Evolutionary conservation across 2,329 filamentous ascomycete genomes (phyloP).

Genomic region (Cladosporium cucumerinum): DNA sequence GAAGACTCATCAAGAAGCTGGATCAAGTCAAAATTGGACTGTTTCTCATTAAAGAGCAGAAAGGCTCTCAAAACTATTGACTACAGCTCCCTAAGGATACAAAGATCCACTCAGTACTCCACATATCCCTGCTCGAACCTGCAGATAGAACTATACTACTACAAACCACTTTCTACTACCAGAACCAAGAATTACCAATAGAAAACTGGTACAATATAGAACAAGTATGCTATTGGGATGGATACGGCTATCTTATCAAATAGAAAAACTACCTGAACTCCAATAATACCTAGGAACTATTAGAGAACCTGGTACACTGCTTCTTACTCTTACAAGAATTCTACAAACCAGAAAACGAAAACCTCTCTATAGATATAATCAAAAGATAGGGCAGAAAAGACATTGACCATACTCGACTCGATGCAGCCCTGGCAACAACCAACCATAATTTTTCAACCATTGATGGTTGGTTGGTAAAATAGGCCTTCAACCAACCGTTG

Average conservation of each 20-base stretch:
- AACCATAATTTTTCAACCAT: too few relatives aligned
- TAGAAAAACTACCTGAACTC: not conserved
- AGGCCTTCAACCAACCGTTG: too few relatives aligned
- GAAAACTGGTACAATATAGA: not conserved
- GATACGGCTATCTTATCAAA: not conserved
- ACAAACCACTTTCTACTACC: constrained; percentile 1
- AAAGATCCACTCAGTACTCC: constrained; percentile 12
- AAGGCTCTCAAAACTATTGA: constrained; percentile 10
- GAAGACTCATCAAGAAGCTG: constrained; percentile 19
- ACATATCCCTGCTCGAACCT: constrained; percentile 16
- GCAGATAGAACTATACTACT: not conserved
- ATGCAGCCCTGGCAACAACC: too few relatives aligned
- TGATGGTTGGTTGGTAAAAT: too few relatives aligned
- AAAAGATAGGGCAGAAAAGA: too few relatives aligned
- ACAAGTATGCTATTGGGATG: not conserved
- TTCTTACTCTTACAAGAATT: not conserved
- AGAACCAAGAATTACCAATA: not conserved
- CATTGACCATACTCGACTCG: too few relatives aligned
- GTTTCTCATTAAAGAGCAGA: constrained; percentile 18
- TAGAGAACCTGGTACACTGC: not conserved
- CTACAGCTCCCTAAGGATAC: constrained; percentile 5
- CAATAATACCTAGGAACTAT: not conserved
- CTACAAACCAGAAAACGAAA: not conserved
- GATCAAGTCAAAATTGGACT: constrained; percentile 20
- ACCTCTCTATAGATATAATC: not conserved